Conservation (phyloP, 352 stramenopile species). For the Pythium plurisporium region DNA sequence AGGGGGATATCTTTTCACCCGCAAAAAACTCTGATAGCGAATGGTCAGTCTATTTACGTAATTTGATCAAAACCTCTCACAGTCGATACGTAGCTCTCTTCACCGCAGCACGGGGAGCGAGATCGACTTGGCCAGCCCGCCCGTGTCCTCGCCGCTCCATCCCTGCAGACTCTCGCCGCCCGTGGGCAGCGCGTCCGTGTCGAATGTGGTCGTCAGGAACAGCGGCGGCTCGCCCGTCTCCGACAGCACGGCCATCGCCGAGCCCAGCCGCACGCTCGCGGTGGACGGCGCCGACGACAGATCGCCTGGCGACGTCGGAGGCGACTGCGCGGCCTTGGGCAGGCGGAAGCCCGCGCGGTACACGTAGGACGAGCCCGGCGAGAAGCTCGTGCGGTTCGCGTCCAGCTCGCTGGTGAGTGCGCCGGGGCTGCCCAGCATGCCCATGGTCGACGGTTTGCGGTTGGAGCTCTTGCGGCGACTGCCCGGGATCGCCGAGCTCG, state of each 20-base stretch:
- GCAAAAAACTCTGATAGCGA: not conserved
- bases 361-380: constrained; percentile 22
- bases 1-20: constrained; percentile 18
- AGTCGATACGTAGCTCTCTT: not conserved
- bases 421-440: constrained; percentile 1
- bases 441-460: constrained; percentile 15
- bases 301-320: constrained; percentile 18
- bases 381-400: constrained; percentile 21
- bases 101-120: constrained; percentile 21
- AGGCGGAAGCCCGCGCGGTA: constrained; percentile 27
- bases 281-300: not conserved
- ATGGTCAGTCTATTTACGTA: constrained; percentile 1
- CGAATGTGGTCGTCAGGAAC: constrained; percentile 15
- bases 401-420: constrained; percentile 18
- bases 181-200: not conserved
- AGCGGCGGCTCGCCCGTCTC: constrained; percentile 11
- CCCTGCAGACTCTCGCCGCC: constrained; percentile 11
- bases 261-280: not conserved
- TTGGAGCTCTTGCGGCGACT: constrained; percentile 18
- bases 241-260: constrained; percentile 1
- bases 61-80: not conserved
- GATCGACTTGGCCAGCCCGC: constrained; percentile 24
- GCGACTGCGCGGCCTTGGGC: constrained; percentile 23
- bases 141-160: constrained; percentile 14
- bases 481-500: constrained; percentile 10